Evolutionary conservation across 768 basidiomycete species (phyloP), one percentile per base, ranked within the genome.

Genomic region (Rhizopogon vesiculosus): DNA sequence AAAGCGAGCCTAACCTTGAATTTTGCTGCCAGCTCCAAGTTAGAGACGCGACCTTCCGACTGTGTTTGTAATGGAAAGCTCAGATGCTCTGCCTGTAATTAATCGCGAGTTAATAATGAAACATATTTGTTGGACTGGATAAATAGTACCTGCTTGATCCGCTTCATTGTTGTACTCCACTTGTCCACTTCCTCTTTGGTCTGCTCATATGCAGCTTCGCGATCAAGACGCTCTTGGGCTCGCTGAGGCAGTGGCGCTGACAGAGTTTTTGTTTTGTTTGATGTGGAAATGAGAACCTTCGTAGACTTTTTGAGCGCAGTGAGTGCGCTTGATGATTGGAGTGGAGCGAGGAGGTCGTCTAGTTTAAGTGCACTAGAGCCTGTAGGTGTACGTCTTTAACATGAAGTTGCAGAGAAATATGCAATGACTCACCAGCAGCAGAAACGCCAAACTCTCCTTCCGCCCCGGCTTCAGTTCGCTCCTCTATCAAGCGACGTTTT

Each of bases 141-240:
- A 18, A 29, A 56, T 48, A 45, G 51, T 45, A 89, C 91, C 75
- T 98, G 92, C 60, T 87, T 86, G 61, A 99, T 93, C 19, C 83
- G 81, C 69, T 89, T 91, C 88, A 98, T 96, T 3, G 92, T 91
- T 5, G 83, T 85, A 28, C 83, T 83, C 97, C 96, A 98, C 75
- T 96, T 97, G 59, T 90, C 84, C 2, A 96, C 88, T 69, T 98
- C 95, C 59, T 83, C 80, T 66, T 91, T 93, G 4, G 95, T 98
- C 70, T 90, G 82, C 63, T 94, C 93, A 66, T 96, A 97, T 0
- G 96, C 96, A 7, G 94, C 96, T 66, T 93, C 86, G 48, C 96
- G 86, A 61, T 97, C 93, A 1, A 98, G 74, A 43, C 90, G 86
- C 58, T 97, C 94, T 67, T 97, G 91, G 0, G 87, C 82, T 33